phyloP scores from a whole-genome alignment of 805 yeast species.

The Ogataea pilisensis region DNA sequence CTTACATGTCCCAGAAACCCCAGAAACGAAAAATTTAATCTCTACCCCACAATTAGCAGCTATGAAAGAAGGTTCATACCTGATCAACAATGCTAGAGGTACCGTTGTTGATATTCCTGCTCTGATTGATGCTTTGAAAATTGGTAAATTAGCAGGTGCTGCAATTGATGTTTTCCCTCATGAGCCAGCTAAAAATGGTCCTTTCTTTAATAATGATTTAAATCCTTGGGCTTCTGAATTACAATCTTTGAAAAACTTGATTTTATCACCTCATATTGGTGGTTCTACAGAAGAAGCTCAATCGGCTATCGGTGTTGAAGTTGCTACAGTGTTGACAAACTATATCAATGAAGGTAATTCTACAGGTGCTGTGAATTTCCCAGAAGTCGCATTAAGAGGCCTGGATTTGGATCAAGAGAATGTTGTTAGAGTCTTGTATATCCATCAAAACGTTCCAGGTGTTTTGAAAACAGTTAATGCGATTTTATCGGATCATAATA shows the following conservation, averaged over 20 bases:
- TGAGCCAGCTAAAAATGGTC: slow-evolving; percentile 97
- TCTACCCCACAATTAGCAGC: slow-evolving; percentile 88
- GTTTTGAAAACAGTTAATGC: slow-evolving; percentile 96
- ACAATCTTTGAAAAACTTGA: slow-evolving; percentile 76
- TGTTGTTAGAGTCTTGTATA: slow-evolving; percentile 89
- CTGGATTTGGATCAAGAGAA: slow-evolving; percentile 82
- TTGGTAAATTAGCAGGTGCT: slow-evolving; percentile 94
- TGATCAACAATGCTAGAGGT: slow-evolving; percentile 96
- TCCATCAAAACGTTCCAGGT: slow-evolving; percentile 98
- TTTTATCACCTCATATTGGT: slow-evolving; percentile 96
- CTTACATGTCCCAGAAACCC: slow-evolving; percentile 90
- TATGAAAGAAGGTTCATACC: slow-evolving; percentile 94
- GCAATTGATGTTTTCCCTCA: slow-evolving; percentile 95
- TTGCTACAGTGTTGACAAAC: slow-evolving; percentile 76
- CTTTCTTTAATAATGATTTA: slow-evolving; percentile 65
- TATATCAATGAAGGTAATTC: slow-evolving; percentile 96
- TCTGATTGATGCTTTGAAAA: slow-evolving; percentile 81
- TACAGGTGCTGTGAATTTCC: slow-evolving; percentile 96
- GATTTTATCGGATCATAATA: slow-evolving; percentile 89
- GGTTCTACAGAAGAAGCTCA: slow-evolving; percentile 99
- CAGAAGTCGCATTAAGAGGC: slow-evolving; percentile 90
- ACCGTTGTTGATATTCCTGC: slow-evolving; percentile 97
- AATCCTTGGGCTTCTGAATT: slow-evolving; percentile 84
- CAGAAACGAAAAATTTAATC: slow-evolving; percentile 88
- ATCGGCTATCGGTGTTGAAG: slow-evolving; percentile 95